phyloP scores from a whole-genome alignment of 2,329 filamentous ascomycete genomes.

The Harringtonia lauricola region DNA sequence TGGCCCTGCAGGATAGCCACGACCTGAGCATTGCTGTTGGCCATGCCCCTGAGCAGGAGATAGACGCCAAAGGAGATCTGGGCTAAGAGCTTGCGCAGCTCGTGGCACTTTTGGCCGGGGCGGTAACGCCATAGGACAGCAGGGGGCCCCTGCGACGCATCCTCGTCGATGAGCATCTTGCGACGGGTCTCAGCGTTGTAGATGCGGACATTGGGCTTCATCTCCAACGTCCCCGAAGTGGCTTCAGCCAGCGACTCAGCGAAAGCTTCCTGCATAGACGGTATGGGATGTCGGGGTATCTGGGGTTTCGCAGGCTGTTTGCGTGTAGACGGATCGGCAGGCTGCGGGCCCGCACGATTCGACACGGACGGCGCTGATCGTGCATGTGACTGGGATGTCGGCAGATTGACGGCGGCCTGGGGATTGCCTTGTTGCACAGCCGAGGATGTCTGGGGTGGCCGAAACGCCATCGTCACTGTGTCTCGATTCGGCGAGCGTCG shows the following conservation, averaged over 20 bases:
- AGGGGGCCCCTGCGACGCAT: slow-evolving; percentile 59
- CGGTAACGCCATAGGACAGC: slow-evolving; percentile 67
- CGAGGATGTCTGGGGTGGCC: too few relatives aligned
- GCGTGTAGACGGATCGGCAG: neutral
- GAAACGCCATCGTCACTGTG: too few relatives aligned
- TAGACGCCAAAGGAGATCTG: slow-evolving; percentile 94
- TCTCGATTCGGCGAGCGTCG: too few relatives aligned
- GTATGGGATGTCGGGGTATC: slow-evolving; percentile 53
- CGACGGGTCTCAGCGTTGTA: slow-evolving; percentile 51
- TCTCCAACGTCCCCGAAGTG: slow-evolving; percentile 32
- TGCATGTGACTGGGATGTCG: neutral
- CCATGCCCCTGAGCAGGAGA: slow-evolving; percentile 70
- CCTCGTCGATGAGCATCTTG: slow-evolving; percentile 55
- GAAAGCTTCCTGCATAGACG: slow-evolving; percentile 69
- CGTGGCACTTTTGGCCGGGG: slow-evolving; percentile 68
- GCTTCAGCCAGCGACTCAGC: slow-evolving; percentile 71
- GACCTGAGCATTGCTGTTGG: slow-evolving; percentile 81
- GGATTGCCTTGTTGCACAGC: too few relatives aligned
- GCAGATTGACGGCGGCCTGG: too few relatives aligned
- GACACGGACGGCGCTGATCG: neutral
- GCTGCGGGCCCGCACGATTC: neutral
- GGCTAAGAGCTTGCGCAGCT: slow-evolving; percentile 78
- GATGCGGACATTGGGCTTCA: slow-evolving; percentile 41
- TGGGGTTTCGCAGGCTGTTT: slow-evolving; percentile 4
- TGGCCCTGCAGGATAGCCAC: slow-evolving; percentile 82